Base-by-base conservation (phyloP, 805 yeast species). In the Starmerella tilneyi region DNA sequence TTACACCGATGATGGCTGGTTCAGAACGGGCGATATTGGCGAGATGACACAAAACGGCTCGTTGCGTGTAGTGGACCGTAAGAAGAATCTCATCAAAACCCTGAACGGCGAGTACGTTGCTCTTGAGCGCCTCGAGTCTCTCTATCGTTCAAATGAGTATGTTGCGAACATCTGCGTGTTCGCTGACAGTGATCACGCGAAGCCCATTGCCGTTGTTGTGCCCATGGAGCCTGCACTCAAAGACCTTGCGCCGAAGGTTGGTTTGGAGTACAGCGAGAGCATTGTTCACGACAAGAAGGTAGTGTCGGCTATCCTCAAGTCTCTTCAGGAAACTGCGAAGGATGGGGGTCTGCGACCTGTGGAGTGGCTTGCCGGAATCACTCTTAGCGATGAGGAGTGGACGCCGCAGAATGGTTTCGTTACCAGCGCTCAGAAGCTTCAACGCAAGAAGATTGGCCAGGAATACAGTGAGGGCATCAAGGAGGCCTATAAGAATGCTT, bases 41-140 rank as follows among this genome's bases (percentile, higher is more conserved):
- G 86, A 84, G 70, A 85, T 96, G 94, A 74, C 88, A 34, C 49
- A 76, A 22, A 73, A 71, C 53, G 97, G 97, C 54, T 79, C 77
- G 47, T 71, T 92, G 60, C 77, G 74, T 61, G 71, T 92, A 50
- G 83, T 92, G 63, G 98, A 92, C 68, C 82, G 98, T 63, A 84
- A 78, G 72, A 92, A 92, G 78, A 92, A 92, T 64, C 73, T 92
- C 65, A 94, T 92, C 57, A 92, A 92, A 74, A 92, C 98, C 16
- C 72, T 76, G 59, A 89, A 92, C 63, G 98, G 98, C 67, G 98
- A 92, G 70, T 92, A 92, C 66, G 84, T 92, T 64, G 98, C 98
- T 4, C 73, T 92, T 59, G 98, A 92, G 68, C 88, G 88, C 67
- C 70, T 92, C 54, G 98, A 92, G 68, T 74, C 94, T 9, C 72